Conservation (phyloP, 352 stramenopile species). For the Globisporangium cylindrosporum region DNA sequence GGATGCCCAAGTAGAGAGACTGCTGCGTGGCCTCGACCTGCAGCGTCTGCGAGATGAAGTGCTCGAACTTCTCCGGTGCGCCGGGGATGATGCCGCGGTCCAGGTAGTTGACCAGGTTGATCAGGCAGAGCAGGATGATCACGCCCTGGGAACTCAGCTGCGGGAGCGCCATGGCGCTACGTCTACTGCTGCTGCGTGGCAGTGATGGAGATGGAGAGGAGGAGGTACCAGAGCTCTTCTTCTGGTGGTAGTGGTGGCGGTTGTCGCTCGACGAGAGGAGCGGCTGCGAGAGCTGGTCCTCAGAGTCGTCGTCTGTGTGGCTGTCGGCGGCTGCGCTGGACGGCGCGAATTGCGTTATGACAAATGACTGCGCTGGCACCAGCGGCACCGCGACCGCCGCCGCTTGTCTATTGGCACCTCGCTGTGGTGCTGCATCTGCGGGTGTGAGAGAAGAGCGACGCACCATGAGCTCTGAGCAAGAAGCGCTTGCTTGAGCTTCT, state of each 20-base stretch:
- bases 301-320: neutral
- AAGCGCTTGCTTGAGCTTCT: neutral
- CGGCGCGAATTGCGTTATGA: constrained; percentile 8
- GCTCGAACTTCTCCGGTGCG: constrained; percentile 89
- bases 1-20: constrained; percentile 81
- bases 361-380: neutral
- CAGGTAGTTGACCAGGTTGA: constrained; percentile 94
- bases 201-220: neutral
- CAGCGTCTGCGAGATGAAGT: constrained; percentile 87
- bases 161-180: constrained; percentile 3
- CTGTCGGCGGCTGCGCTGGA: neutral
- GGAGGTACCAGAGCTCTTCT: neutral
- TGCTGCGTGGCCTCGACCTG: constrained; percentile 55
- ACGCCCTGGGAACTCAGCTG: constrained; percentile 51
- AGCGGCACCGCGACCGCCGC: neutral
- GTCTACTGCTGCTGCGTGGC: neutral
- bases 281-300: constrained; percentile 7
- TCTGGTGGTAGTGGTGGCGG: neutral
- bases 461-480: neutral
- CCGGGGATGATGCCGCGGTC: constrained; percentile 95
- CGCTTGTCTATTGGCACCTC: constrained; percentile 1
- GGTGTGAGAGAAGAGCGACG: constrained; percentile 2
- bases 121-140: constrained; percentile 84
- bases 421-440: neutral
- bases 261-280: constrained; percentile 5